A percentile compares a stretch with the other conserved stretches of the same genome.
These are phyloP conservation scores for Diaporthe caulivora DNA, from an alignment of 2,329 filamentous ascomycete species.

Conservation along the genomic window DNA sequence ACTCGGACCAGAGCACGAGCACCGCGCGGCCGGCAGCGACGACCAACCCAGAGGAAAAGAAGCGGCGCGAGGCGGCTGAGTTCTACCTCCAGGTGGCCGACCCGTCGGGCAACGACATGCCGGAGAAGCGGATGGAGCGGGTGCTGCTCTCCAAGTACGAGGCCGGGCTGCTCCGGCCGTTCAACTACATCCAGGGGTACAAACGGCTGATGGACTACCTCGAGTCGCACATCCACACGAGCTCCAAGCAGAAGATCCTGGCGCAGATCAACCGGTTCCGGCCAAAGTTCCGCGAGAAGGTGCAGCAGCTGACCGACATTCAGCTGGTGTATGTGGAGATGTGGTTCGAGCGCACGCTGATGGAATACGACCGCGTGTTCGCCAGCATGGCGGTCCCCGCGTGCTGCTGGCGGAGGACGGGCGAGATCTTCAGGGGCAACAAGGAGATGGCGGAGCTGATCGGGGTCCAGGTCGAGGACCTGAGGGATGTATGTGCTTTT, in stretches of 20 bases:
- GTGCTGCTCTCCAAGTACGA: conserved; percentile 96
- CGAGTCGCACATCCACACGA: conserved; percentile 85
- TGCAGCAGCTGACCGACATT: conserved; percentile 91
- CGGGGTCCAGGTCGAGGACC: conserved; percentile 87
- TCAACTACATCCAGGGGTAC: conserved; percentile 99
- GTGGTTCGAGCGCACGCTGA: conserved; percentile 97
- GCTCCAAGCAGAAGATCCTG: conserved; percentile 90
- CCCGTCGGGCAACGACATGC: conserved; percentile 84
- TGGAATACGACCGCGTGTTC: conserved; percentile 99
- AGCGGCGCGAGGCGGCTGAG: conserved; percentile 69
- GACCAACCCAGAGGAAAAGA: conserved; percentile 73
- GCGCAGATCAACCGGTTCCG: conserved; percentile 93
- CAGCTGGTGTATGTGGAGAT: conserved; percentile 96
- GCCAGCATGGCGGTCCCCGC: conserved; percentile 99
- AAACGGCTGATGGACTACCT: conserved; percentile 90
- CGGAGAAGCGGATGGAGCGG: conserved; percentile 95
- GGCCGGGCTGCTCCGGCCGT: conserved; percentile 92
- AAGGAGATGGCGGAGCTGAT: conserved; percentile 99
- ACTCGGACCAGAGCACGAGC: conserved; percentile 62
- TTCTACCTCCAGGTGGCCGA: conserved; percentile 98
- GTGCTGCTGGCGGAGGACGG: conserved; percentile 96
- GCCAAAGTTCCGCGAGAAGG: conserved; percentile 95
- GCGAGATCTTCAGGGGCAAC: conserved; percentile 97
- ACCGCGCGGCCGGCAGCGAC: conserved; percentile 73
- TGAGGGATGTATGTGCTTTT: conserved; percentile 82